Base-by-base conservation (phyloP, 2,329 filamentous ascomycete species). In the Neodidymelliopsis sp. region DNA sequence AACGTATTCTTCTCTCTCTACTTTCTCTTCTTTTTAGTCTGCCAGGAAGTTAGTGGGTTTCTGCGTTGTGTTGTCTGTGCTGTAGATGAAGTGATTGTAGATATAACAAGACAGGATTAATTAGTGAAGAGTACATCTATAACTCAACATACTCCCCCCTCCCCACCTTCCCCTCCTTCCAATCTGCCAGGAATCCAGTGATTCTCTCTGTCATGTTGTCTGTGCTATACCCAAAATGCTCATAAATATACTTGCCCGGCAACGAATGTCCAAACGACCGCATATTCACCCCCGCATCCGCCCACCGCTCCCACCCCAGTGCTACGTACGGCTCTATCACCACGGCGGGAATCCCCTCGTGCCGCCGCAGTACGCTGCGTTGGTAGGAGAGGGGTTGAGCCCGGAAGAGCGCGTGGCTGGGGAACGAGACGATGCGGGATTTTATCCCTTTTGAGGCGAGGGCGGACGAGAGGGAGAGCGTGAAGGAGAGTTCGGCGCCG, bases 231-330 rank as follows among this genome's bases (percentile, higher is more conserved):
- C 81, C 79, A 61, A 84, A 84, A 42, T 78, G 78, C 56, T 79
- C 75, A 62, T 84, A 84, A 1, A 79, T 79, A 10, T 76, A 75
- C 54, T 78, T 77, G 0, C 81, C 79, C 0, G 82, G 81, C 39
- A 85, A 61, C 12, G 75, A 80, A 59, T 85, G 80, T 0, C 82
- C 82, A 56, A 84, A 85, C 0, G 72, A 70, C 24, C 73, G 73
- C 77, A 85, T 81, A 35, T 74, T 79, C 48, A 75, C 75, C 0
- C 78, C 81, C 1, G 82, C 82, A 63, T 84, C 79, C 0, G 82
- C 82, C 56, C 84, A 85, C 13, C 82, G 67, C 69, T 84, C 83
- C 82, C 83, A 85, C 0, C 81, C 81, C 47, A 80, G 79, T 1
- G 77, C 73, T 2, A 79, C 76, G 60, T 84, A 85, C 1, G 82